Conservation (phyloP, 495 filamentous ascomycete genomes). For the Eremomyces bilateralis region DNA sequence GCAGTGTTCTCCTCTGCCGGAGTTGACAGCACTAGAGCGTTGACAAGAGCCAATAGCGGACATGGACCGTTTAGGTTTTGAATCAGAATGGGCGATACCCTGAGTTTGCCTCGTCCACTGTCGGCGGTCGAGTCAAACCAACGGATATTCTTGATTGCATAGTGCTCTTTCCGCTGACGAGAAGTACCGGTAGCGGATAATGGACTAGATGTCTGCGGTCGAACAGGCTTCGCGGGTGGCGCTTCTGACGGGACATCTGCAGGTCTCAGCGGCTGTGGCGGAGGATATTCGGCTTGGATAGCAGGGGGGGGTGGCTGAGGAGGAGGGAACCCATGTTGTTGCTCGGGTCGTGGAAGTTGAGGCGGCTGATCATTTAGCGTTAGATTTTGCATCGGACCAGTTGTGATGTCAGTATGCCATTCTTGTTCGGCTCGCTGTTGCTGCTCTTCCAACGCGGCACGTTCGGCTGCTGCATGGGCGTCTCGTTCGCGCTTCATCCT, state of each 20-base stretch:
- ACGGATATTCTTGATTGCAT: slow-evolving; percentile 46
- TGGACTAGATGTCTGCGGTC: slow-evolving; percentile 3
- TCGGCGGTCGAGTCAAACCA: slow-evolving; percentile 28
- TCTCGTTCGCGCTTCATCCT: not conserved
- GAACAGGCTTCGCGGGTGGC: slow-evolving; percentile 7
- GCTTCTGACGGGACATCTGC: not conserved
- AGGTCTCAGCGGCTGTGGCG: slow-evolving; percentile 4
- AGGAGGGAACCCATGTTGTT: slow-evolving; percentile 7
- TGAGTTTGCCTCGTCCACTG: slow-evolving; percentile 25
- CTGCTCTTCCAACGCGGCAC: not conserved
- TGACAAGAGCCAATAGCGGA: slow-evolving; percentile 80
- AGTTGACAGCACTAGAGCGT: slow-evolving; percentile 68
- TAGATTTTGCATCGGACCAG: not conserved
- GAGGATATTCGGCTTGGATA: slow-evolving; percentile 8
- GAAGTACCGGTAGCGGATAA: slow-evolving; percentile 14
- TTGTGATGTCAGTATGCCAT: slow-evolving; percentile 2
- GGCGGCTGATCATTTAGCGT: too few relatives aligned
- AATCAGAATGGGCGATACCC: slow-evolving; percentile 56
- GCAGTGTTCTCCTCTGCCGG: slow-evolving; percentile 38
- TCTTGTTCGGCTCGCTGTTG: slow-evolving; percentile 1
- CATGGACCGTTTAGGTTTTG: slow-evolving; percentile 92
- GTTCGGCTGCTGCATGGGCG: not conserved
- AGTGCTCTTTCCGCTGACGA: slow-evolving; percentile 36
- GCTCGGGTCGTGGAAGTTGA: slow-evolving; percentile 1
- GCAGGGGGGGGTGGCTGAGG: slow-evolving; percentile 7